These are phyloP conservation scores for Trichoderma polysporum DNA, from an alignment of 2,329 filamentous ascomycete species.

Conservation along the genomic window DNA sequence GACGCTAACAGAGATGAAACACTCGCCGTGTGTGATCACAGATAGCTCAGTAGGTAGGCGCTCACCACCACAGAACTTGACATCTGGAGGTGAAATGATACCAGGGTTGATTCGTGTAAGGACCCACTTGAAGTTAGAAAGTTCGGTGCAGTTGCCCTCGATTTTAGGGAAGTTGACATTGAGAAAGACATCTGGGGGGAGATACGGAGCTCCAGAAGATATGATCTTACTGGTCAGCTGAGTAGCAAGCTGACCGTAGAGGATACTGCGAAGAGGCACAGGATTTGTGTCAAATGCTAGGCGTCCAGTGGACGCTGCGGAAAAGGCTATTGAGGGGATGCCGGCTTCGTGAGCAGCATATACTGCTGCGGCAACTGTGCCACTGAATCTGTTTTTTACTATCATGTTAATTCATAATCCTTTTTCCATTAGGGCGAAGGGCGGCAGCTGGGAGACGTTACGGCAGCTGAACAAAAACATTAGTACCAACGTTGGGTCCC, in stretches of 20 bases:
- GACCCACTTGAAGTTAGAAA: constrained; percentile 61
- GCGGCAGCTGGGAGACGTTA: neutral
- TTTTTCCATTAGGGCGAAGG: neutral
- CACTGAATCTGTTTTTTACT: constrained; percentile 48
- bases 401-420: neutral
- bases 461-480: constrained; percentile 54
- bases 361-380: constrained; percentile 65
- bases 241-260: constrained; percentile 65
- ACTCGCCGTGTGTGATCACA: constrained; percentile 52
- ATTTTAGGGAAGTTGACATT: constrained; percentile 69
- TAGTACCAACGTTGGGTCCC: constrained; percentile 61
- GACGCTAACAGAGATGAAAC: constrained; percentile 63
- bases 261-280: constrained; percentile 50
- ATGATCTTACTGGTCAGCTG: constrained; percentile 58
- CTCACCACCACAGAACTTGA: constrained; percentile 53
- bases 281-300: constrained; percentile 56
- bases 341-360: constrained; percentile 54
- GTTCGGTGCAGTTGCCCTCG: constrained; percentile 48
- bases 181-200: constrained; percentile 60
- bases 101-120: constrained; percentile 61
- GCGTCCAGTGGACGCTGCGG: constrained; percentile 50
- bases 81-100: constrained; percentile 54
- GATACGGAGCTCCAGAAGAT: constrained; percentile 58
- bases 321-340: constrained; percentile 69
- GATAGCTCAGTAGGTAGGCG: constrained; percentile 59